Evolutionary conservation across 345 rosid genomes (phyloP), one percentile per base, ranked within the genome.

Genomic region (Microthlaspi erraticum): DNA sequence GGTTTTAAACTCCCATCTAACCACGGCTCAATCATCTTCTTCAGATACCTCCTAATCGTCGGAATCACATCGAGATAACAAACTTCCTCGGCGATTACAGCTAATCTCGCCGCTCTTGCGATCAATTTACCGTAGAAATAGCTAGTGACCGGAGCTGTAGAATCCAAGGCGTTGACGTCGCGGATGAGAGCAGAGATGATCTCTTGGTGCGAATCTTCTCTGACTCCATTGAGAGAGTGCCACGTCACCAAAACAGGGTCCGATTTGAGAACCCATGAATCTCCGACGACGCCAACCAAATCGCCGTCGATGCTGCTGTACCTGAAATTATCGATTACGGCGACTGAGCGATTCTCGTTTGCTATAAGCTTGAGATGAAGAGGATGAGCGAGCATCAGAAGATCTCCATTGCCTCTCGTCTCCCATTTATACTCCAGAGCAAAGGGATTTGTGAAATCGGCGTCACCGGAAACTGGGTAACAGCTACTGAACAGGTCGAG

Each of bases 41-140:
- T 91, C 79, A 91, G 50, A 75, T 81, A 88, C 71, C 79, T 91
- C 67, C 76, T 64, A 48, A 93, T 77, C 4, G 53, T 60, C 0
- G 97, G 94, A 46, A 93, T 77, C 60, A 93, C 94, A 60, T 87
- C 92, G 57, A 69, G 80, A 53, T 50, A 82, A 36, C 64, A 13
- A 23, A 93, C 86, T 82, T 91, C 98, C 78, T 93, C 97, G 0
- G 97, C 94, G 41, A 93, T 88, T 71, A 93, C 68, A 70, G 91
- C 97, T 81, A 93, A 72, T 66, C 97, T 86, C 16, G 98, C 97
- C 0, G 89, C 98, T 75, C 97, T 86, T 0, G 97, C 94, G 38
- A 88, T 73, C 81, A 87, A 68, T 63, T 93, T 93, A 10, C 92
- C 97, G 64, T 86, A 88, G 61, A 83, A 87, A 29, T 93, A 93